A percentile compares a stretch with the other conserved stretches of the same genome.
Conservation (phyloP, 345 rosid genomes). For the Pseudoturritis turrita region DNA sequence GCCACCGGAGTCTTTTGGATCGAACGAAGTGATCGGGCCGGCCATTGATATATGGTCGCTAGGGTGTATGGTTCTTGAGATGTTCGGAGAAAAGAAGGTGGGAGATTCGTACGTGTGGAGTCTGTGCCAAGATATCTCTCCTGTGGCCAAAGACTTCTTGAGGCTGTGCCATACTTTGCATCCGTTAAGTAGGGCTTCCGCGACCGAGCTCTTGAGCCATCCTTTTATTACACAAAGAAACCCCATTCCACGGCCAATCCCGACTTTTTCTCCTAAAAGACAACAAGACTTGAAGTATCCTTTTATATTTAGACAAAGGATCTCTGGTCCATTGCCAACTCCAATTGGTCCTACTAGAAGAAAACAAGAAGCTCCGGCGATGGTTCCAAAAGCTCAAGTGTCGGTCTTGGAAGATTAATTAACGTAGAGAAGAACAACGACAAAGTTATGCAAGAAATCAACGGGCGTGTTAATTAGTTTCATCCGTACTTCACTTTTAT, state of each 20-base stretch:
- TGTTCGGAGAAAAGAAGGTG: not conserved
- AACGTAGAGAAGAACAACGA: not conserved
- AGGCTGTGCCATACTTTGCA: not conserved
- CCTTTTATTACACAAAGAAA: not conserved
- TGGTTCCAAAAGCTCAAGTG: not conserved
- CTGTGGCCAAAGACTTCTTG: constrained; percentile 1
- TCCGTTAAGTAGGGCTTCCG: not conserved
- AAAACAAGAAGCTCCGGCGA: not conserved
- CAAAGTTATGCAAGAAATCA: too few species aligned
- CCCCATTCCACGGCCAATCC: not conserved
- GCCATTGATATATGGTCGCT: constrained; percentile 10
- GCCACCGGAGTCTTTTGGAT: not conserved
- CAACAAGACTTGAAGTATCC: not conserved
- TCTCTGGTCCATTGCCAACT: not conserved
- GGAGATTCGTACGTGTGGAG: not conserved
- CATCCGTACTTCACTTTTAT: too few species aligned
- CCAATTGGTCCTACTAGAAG: not conserved
- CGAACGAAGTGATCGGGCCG: not conserved
- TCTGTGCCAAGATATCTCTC: not conserved
- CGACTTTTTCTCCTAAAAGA: not conserved
- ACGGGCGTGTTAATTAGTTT: too few species aligned
- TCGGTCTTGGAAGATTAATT: not conserved
- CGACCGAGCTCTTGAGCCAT: constrained; percentile 9
- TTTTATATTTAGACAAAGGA: not conserved
- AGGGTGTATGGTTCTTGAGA: constrained; percentile 19